A percentile compares a stretch with the other conserved stretches of the same genome.
phyloP scores from a whole-genome alignment of 1,139 yeast genomes.

The Candida sp. region DNA sequence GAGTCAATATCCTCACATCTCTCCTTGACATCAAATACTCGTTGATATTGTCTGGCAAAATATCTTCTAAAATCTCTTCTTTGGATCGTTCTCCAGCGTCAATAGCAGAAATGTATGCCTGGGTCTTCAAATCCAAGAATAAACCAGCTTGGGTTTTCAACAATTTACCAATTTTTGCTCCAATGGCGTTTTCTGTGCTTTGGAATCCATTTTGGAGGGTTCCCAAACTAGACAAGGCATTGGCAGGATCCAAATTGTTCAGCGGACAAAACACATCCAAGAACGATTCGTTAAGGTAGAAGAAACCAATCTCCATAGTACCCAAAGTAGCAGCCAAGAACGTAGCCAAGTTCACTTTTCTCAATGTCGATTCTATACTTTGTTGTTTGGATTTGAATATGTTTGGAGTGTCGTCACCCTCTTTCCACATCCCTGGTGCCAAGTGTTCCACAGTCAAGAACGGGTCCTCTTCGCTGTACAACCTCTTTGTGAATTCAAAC shows the following conservation, averaged over 20 bases:
- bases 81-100: slow-evolving; percentile 73
- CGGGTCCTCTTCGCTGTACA: slow-evolving; percentile 71
- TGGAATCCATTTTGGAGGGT: slow-evolving; percentile 43
- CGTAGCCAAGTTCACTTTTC: slow-evolving; percentile 88
- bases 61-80: slow-evolving; percentile 72
- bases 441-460: slow-evolving; percentile 64
- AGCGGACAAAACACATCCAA: slow-evolving; percentile 84
- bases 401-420: slow-evolving; percentile 60
- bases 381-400: slow-evolving; percentile 65
- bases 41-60: slow-evolving; percentile 73
- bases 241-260: slow-evolving; percentile 46
- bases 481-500: slow-evolving; percentile 72
- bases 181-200: slow-evolving; percentile 29
- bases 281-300: slow-evolving; percentile 81
- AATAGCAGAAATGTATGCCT: slow-evolving; percentile 89
- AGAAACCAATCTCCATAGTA: slow-evolving; percentile 85
- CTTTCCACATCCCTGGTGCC: slow-evolving; percentile 71
- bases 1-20: slow-evolving; percentile 46
- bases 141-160: slow-evolving; percentile 81
- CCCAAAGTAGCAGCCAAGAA: slow-evolving; percentile 87
- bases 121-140: slow-evolving; percentile 88
- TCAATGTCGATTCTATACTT: slow-evolving; percentile 68
- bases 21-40: slow-evolving; percentile 34
- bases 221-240: slow-evolving; percentile 38
- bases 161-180: slow-evolving; percentile 57